Conservation (phyloP, 352 stramenopile species). For the Globisporangium echinulatum region DNA sequence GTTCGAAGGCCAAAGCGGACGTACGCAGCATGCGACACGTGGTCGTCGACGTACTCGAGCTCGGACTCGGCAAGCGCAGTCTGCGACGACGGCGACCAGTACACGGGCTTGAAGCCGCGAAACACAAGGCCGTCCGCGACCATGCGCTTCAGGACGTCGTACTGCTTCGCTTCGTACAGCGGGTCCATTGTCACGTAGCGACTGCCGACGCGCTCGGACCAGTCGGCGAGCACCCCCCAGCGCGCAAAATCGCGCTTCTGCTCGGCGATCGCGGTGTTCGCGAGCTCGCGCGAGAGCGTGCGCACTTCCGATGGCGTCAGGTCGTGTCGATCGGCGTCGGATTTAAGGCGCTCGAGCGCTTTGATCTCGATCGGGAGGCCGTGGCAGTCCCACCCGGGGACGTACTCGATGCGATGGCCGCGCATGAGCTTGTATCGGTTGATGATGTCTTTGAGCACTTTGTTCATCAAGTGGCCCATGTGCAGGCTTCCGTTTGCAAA, state of each 20-base stretch:
- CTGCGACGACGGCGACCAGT: slow-evolving; percentile 96
- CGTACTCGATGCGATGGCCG: slow-evolving; percentile 92
- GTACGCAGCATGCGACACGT: slow-evolving; percentile 95
- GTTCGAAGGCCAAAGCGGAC: slow-evolving; percentile 76
- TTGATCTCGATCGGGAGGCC: slow-evolving; percentile 99
- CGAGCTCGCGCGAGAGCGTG: slow-evolving; percentile 88
- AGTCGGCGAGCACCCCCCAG: slow-evolving; percentile 92
- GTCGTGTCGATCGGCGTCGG: slow-evolving; percentile 16
- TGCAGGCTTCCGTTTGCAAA: slow-evolving; percentile 99
- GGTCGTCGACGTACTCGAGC: slow-evolving; percentile 97
- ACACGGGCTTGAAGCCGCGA: slow-evolving; percentile 97
- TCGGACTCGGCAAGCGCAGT: slow-evolving; percentile 98
- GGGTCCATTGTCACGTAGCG: slow-evolving; percentile 94
- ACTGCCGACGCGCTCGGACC: slow-evolving; percentile 65
- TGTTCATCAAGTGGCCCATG: slow-evolving; percentile 94
- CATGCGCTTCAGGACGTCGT: slow-evolving; percentile 97
- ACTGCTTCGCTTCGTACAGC: slow-evolving; percentile 95
- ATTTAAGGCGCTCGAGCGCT: slow-evolving; percentile 91
- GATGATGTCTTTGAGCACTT: slow-evolving; percentile 97
- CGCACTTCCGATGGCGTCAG: slow-evolving; percentile 91
- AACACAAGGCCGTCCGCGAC: slow-evolving; percentile 94
- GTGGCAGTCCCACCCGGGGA: slow-evolving; percentile 99
- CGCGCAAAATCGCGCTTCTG: slow-evolving; percentile 92
- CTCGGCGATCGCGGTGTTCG: slow-evolving; percentile 88
- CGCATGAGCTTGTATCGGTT: slow-evolving; percentile 93